phyloP scores from a whole-genome alignment of 495 filamentous ascomycete species.

The Echria macrotheca region DNA sequence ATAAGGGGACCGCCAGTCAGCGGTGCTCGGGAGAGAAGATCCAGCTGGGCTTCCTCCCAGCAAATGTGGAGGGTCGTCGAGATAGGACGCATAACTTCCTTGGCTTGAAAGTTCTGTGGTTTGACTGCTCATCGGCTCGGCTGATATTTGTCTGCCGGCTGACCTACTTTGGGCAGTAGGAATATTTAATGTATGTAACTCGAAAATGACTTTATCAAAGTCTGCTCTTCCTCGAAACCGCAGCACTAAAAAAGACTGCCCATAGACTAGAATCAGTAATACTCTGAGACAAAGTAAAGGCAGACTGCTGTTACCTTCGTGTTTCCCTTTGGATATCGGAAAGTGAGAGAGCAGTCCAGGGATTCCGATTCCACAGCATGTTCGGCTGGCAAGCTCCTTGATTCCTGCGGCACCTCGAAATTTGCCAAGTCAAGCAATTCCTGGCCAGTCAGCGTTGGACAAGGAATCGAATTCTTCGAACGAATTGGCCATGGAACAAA shows the following conservation, averaged over 20 bases:
- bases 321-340: slow-evolving; percentile 13
- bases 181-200: no score
- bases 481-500: slow-evolving; percentile 5
- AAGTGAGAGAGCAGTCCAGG: slow-evolving; percentile 12
- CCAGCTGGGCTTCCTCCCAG: background rate
- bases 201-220: no score
- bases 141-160: no score
- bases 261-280: background rate
- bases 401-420: slow-evolving; percentile 7
- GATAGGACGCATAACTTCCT: no score
- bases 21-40: background rate
- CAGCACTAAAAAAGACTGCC: no score
- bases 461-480: no score
- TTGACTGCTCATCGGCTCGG: no score
- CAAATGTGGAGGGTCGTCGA: background rate
- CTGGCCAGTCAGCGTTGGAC: no score
- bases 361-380: slow-evolving; percentile 8
- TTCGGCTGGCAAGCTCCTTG: background rate
- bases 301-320: slow-evolving; percentile 1
- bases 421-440: slow-evolving; percentile 17
- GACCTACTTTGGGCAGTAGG: no score
- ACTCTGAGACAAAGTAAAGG: background rate
- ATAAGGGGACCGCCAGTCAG: background rate
- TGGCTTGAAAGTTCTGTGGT: no score
- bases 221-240: no score